phyloP scores from a whole-genome alignment of 148 eudicot genomes.

The Cornus florida region DNA sequence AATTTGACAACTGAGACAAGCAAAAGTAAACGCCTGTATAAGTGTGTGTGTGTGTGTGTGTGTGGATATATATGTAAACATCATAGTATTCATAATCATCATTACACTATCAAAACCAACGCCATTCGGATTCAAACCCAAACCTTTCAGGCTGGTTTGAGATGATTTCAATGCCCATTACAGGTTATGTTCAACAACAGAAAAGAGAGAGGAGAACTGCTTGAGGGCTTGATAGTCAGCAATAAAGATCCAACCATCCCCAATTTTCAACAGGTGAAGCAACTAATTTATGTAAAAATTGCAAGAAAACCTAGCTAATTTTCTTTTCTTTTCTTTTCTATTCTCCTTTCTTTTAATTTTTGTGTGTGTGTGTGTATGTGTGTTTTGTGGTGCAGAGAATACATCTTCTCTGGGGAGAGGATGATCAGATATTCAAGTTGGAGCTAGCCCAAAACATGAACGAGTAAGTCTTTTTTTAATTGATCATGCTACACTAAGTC shows the following conservation, averaged over 20 bases:
- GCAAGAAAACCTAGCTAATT: neutral
- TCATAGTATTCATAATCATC: no score
- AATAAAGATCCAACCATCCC: slow-evolving; percentile 64
- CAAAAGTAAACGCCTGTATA: no score
- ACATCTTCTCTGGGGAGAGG: slow-evolving; percentile 94
- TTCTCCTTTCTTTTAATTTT: no score
- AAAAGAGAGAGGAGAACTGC: slow-evolving; percentile 87
- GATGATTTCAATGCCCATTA: neutral
- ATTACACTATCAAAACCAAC: no score
- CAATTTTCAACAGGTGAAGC: slow-evolving; percentile 59
- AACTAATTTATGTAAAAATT: neutral
- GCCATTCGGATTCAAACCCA: no score
- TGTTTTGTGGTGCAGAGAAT: slow-evolving; percentile 42
- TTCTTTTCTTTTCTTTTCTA: no score
- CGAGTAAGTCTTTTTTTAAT: slow-evolving; percentile 45
- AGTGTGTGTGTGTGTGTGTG: no score
- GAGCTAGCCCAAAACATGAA: slow-evolving; percentile 85
- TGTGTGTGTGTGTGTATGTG: no score
- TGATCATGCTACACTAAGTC: no score
- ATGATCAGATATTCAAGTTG: slow-evolving; percentile 75
- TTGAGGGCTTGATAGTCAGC: slow-evolving; percentile 75
- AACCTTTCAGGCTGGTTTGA: no score
- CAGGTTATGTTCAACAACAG: slow-evolving; percentile 95
- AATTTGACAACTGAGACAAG: no score
- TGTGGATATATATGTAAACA: no score